Conservation (phyloP, 2,329 filamentous ascomycete species). For the Calonectria multiphialidica region DNA sequence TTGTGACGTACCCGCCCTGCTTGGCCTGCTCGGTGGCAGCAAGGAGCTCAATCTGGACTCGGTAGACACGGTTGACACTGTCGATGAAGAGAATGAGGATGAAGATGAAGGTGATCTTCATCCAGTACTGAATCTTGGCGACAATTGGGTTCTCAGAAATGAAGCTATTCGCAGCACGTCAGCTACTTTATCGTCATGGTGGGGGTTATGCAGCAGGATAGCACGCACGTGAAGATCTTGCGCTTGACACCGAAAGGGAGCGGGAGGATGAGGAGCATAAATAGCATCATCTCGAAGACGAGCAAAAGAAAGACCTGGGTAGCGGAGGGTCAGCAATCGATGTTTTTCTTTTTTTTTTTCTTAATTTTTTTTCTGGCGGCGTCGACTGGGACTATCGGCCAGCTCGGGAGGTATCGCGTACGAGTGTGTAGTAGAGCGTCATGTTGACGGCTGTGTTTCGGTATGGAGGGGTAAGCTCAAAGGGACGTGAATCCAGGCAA, state of each 20-base stretch:
- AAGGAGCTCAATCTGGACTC: slow-evolving; percentile 90
- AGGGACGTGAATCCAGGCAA: slow-evolving; percentile 7
- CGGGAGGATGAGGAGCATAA: slow-evolving; percentile 85
- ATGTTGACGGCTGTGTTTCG: slow-evolving; percentile 54
- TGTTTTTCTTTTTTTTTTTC: not conserved
- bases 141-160: slow-evolving; percentile 88
- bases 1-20: slow-evolving; percentile 59
- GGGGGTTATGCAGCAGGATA: not conserved
- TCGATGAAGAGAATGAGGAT: slow-evolving; percentile 98
- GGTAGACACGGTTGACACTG: slow-evolving; percentile 95
- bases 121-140: slow-evolving; percentile 94
- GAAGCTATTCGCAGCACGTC: slow-evolving; percentile 69
- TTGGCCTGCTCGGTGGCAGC: slow-evolving; percentile 72
- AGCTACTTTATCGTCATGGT: slow-evolving; percentile 3
- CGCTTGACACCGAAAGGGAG: slow-evolving; percentile 89
- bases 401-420: slow-evolving; percentile 46
- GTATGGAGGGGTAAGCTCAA: slow-evolving; percentile 39
- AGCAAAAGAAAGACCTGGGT: slow-evolving; percentile 84
- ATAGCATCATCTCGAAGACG: slow-evolving; percentile 85
- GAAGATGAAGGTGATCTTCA: slow-evolving; percentile 99
- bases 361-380: too few relatives aligned
- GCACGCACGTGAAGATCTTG: slow-evolving; percentile 80
- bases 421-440: slow-evolving; percentile 70
- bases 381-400: not conserved
- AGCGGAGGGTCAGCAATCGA: slow-evolving; percentile 33